Percentiles rank a stretch among this genome's conserved stretches.
These are phyloP conservation scores for Prunus padus DNA, from an alignment of 306 rosid genomes.

Conservation along the genomic window DNA sequence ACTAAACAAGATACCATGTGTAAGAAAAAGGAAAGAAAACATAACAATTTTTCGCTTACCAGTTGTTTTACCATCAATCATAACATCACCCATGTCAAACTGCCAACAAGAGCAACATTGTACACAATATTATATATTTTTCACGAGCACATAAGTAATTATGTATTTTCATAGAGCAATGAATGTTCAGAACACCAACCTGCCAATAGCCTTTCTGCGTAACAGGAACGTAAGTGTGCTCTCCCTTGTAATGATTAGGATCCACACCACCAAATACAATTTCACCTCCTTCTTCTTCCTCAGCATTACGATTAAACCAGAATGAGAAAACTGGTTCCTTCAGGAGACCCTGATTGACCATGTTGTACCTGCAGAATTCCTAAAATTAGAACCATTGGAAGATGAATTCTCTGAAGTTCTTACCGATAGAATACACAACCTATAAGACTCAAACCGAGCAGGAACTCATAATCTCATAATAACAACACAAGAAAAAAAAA, in stretches of 20 bases:
- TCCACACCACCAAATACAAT: slow-evolving; percentile 62
- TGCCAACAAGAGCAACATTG: slow-evolving; percentile 29
- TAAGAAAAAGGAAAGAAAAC: slow-evolving; percentile 3
- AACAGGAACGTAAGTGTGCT: slow-evolving; percentile 85
- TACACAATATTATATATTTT: neutral
- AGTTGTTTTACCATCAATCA: slow-evolving; percentile 51
- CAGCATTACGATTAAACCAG: slow-evolving; percentile 56
- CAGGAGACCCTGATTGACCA: slow-evolving; percentile 52
- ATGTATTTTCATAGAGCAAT: neutral
- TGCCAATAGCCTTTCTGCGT: slow-evolving; percentile 84
- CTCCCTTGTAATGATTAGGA: slow-evolving; percentile 60
- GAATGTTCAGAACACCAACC: slow-evolving; percentile 44
- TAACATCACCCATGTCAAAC: slow-evolving; percentile 75
- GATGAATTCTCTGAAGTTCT: neutral
- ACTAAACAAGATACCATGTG: neutral
- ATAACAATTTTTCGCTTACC: slow-evolving; percentile 33
- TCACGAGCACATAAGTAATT: neutral
- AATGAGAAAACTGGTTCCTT: slow-evolving; percentile 60
- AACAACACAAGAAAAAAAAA: neutral
- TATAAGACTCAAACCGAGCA: neutral
- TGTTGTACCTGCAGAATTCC: slow-evolving; percentile 45
- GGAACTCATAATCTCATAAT: neutral
- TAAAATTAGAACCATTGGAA: slow-evolving; percentile 11
- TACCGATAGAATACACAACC: neutral
- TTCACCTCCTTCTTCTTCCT: slow-evolving; percentile 59